These are phyloP conservation scores for Gynostemma pentaphyllum DNA, from an alignment of 306 rosid species.

Conservation along the genomic window DNA sequence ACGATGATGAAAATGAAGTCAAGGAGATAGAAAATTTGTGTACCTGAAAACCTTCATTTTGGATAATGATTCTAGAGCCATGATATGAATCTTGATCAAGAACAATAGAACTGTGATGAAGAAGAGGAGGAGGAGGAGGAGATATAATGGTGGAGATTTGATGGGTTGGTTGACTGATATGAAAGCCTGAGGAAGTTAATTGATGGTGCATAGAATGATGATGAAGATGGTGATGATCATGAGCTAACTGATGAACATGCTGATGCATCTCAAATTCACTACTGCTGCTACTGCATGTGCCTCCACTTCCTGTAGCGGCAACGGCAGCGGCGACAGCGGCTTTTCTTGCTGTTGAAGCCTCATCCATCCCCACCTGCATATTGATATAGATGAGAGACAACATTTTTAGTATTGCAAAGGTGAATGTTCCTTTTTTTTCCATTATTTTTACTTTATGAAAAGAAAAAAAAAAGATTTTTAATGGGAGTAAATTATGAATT, in stretches of 20 bases:
- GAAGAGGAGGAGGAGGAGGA: slow-evolving; percentile 67
- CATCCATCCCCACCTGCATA: slow-evolving; percentile 76
- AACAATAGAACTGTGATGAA: slow-evolving; percentile 57
- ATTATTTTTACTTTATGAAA: not conserved
- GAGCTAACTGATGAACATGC: slow-evolving; percentile 22
- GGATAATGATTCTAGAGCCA: slow-evolving; percentile 57
- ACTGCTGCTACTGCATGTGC: slow-evolving; percentile 19
- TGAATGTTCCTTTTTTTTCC: too few relatives aligned
- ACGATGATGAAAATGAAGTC: too few relatives aligned
- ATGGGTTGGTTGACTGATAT: slow-evolving; percentile 55
- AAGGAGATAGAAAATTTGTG: too few relatives aligned
- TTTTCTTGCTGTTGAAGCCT: slow-evolving; percentile 47
- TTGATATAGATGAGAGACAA: too few relatives aligned
- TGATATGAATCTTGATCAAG: slow-evolving; percentile 67
- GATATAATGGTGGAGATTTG: slow-evolving; percentile 65
- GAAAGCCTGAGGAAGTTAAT: slow-evolving; percentile 36
- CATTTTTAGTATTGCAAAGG: too few relatives aligned
- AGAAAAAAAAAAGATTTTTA: too few relatives aligned
- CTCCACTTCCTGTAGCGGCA: not conserved
- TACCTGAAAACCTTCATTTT: slow-evolving; percentile 73
- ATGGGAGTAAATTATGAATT: too few relatives aligned
- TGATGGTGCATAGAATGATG: slow-evolving; percentile 13
- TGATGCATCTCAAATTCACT: slow-evolving; percentile 39
- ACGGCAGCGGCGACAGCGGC: too few relatives aligned
- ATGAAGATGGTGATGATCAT: slow-evolving; percentile 17